Base-by-base conservation (phyloP, 2,329 filamentous ascomycete genomes). In the Aspergillus chevalieri region DNA sequence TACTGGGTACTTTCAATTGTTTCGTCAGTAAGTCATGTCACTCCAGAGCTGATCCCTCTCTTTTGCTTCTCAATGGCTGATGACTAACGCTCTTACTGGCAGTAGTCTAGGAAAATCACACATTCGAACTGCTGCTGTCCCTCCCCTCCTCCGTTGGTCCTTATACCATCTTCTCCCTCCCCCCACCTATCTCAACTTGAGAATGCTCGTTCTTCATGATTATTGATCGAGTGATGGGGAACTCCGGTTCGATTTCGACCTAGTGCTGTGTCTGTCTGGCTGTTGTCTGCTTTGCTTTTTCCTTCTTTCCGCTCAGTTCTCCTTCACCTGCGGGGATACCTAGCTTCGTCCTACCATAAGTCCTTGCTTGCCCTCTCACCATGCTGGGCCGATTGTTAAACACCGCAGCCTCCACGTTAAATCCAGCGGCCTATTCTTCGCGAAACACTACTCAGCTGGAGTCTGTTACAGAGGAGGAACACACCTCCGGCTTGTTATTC, bases 391-490 rank as follows among this genome's bases (percentile, higher is more conserved):
- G 71, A 51, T 63, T 74, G 26, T 61, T 74, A 39, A 72, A 67
- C 55, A 72, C 66, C 14, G 70, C 71, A 39, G 71, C 71, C 12
- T 71, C 71, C 42, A 72, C 71, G 17, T 58, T 74, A 47, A 74
- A 69, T 55, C 66, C 71, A 15, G 60, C 69, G n/a, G 55, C 63
- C 6, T 71, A 72, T 51, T 63, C 65, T 38, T 59, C 65, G 41
- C 66, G 70, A 49, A 69, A 65, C 51, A 54, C 65, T 14, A 60
- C 65, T 21, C 66, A 68, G 26, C 67, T 74, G 17, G 74, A 76
- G 55, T 76, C 74, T 21, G 70, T 74, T 21, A 75, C 72, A 1
- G 74, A 76, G 52, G 74, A 76, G 55, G 72, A 74, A 53, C 73
- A 76, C 54, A 76, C 73, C 4, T 73, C 73, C 43, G 70, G 71